Base-by-base conservation (phyloP, 495 filamentous ascomycete genomes). In the Cetradonia linearis region DNA sequence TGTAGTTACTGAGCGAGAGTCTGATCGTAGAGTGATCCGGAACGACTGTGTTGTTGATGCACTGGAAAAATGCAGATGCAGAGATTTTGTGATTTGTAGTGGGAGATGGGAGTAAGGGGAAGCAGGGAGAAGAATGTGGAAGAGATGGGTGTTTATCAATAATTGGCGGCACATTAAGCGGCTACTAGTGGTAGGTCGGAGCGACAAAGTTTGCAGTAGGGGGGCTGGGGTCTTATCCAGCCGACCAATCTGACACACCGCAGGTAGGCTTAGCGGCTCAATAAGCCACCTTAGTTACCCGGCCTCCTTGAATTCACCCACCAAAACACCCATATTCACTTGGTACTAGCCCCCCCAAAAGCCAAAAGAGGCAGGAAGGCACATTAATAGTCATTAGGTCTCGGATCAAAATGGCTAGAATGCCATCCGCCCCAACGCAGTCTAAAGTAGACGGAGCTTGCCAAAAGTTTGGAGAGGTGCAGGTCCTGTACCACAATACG, bases 61-160 rank as follows among this genome's bases (percentile, higher is more conserved):
- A 60, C 30, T 34, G 44, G 40, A 54, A 31, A 50, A 63, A 63
- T 48, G 59, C 42, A 27, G 56, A 44, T 46, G 42, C 42, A 46
- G 33, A n/a, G 5, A 56, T 56, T 56, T 36, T 30, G 47, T 36
- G 48, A n/a, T 65, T 48, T 63, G 30, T 37, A 28, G 49, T 37
- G 60, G 37, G 42, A 25, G 30, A n/a, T 42, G 33, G 28, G 10
- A 46, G 20, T 3, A 25, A 46, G 42, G 42, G 20, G 42, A 25
- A 46, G 9, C n/a, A 46, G 7, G 4, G 42, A 9, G 38, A 50
- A 44, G 36, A 34, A 48, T 30, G 48, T 36, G 30, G 48, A 55
- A 55, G 47, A 53, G 58, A 56, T 33, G 27, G 34, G 59, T 65
- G 62, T 67, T 67, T 67, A 67, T 67, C 48, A 50, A 67, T 56